Percentiles rank a stretch among this genome's conserved stretches.
Conservation (phyloP, 768 basidiomycete species). For the Lactarius hengduanensis region DNA sequence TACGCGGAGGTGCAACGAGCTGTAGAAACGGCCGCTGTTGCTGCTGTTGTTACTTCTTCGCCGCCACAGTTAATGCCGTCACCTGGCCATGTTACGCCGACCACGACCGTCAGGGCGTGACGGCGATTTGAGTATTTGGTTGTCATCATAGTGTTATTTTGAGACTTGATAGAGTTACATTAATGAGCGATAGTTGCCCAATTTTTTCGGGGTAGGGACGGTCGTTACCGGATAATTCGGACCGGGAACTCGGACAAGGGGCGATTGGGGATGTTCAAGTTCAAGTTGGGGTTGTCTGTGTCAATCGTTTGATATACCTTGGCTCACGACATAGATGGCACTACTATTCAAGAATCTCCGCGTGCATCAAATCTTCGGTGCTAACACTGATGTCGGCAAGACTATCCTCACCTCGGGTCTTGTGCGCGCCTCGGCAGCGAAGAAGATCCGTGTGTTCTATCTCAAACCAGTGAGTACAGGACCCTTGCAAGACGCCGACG, state of each 20-base stretch:
- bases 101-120: slow-evolving; percentile 9
- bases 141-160: background rate
- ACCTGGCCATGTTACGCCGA: background rate
- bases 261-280: background rate
- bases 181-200: background rate
- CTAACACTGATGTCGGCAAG: slow-evolving; percentile 96
- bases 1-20: slow-evolving; percentile 31
- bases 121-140: background rate
- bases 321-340: slow-evolving; percentile 51
- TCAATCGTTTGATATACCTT: background rate
- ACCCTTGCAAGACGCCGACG: slow-evolving; percentile 74
- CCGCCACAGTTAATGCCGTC: background rate
- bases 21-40: slow-evolving; percentile 19
- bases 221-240: background rate
- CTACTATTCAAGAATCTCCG: slow-evolving; percentile 83
- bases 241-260: background rate
- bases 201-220: background rate
- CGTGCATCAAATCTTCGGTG: slow-evolving; percentile 89
- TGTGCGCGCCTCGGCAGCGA: slow-evolving; percentile 67
- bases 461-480: slow-evolving; percentile 95
- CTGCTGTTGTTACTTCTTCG: background rate
- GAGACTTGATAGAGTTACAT: slow-evolving; percentile 1
- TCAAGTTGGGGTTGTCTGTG: background rate
- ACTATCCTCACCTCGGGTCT: slow-evolving; percentile 87
- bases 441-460: slow-evolving; percentile 56